phyloP scores from a whole-genome alignment of 2,329 filamentous ascomycete genomes.

The Polychaeton citri region DNA sequence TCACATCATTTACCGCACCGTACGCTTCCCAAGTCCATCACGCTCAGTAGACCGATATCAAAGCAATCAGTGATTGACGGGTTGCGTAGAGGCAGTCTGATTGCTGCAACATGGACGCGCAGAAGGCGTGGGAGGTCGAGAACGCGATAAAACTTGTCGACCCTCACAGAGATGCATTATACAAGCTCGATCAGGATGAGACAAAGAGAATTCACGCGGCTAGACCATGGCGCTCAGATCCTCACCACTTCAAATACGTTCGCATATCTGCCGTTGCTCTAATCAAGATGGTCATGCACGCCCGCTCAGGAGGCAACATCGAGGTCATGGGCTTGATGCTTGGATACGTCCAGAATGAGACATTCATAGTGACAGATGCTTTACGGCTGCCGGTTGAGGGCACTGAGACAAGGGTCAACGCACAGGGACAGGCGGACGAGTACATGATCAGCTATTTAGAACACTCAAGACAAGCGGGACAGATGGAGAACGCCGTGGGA shows the following conservation, averaged over 20 bases:
- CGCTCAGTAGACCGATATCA: too few relatives aligned
- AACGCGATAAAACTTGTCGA: constrained; percentile 74
- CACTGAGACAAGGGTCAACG: constrained; percentile 96
- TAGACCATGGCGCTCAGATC: constrained; percentile 65
- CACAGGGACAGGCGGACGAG: constrained; percentile 89
- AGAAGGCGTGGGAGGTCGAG: constrained; percentile 65
- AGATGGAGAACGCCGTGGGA: constrained; percentile 83
- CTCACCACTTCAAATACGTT: constrained; percentile 82
- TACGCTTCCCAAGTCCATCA: too few relatives aligned
- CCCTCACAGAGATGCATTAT: constrained; percentile 77
- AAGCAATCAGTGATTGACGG: too few relatives aligned
- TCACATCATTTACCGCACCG: too few relatives aligned
- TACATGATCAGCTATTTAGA: constrained; percentile 84
- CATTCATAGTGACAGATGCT: constrained; percentile 85
- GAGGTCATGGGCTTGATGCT: constrained; percentile 99
- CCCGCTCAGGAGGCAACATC: constrained; percentile 78
- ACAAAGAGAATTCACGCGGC: constrained; percentile 53
- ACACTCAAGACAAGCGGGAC: constrained; percentile 58
- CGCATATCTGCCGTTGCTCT: constrained; percentile 88
- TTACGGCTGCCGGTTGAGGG: constrained; percentile 91
- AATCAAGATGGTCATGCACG: constrained; percentile 99
- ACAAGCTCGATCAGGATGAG: constrained; percentile 58
- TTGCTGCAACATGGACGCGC: constrained; percentile 29
- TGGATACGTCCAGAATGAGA: constrained; percentile 74
- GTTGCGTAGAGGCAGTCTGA: too few relatives aligned